Percentiles rank a stretch among this genome's conserved stretches.
Evolutionary conservation across 2,329 filamentous ascomycete species (phyloP).

Genomic region (Blastomyces gilchristii): DNA sequence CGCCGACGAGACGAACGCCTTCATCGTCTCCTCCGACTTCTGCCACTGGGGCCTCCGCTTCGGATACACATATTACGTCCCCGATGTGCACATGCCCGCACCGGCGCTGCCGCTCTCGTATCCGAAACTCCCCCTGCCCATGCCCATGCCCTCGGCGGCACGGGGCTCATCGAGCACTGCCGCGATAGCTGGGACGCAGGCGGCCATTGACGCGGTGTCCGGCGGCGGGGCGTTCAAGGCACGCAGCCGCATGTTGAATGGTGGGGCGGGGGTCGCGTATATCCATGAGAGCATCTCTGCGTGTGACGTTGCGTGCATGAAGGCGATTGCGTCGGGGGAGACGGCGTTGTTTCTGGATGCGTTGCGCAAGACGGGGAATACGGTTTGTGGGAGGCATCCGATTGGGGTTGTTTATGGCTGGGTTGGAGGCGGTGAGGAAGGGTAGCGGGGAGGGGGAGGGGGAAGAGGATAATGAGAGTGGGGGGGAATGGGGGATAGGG

Average conservation of each 20-base stretch:
- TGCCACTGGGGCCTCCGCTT: conserved; percentile 91
- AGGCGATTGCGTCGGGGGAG: conserved; percentile 66
- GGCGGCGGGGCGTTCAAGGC: conserved; percentile 23
- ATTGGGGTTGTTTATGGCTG: conserved; percentile 90
- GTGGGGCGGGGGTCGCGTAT: conserved; percentile 28
- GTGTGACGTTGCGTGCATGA: conserved; percentile 73
- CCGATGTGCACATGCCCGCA: conserved; percentile 34
- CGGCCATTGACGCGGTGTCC: conserved; percentile 23
- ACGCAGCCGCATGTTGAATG: conserved; percentile 25
- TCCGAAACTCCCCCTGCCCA: conserved; percentile 34
- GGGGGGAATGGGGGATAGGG: conserved; percentile 12
- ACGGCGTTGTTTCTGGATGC: conserved; percentile 61
- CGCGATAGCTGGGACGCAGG: conserved; percentile 10
- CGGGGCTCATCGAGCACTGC: too few species aligned
- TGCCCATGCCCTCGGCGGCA: too few species aligned
- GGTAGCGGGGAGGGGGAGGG: conserved; percentile 11
- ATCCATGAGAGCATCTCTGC: conserved; percentile 79
- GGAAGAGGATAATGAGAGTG: conserved; percentile 16
- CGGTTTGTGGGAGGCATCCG: conserved; percentile 87
- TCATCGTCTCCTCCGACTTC: conserved; percentile 90
- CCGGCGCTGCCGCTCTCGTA: conserved; percentile 31
- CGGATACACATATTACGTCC: conserved; percentile 68
- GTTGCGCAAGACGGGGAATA: conserved; percentile 67
- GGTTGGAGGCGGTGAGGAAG: conserved; percentile 53
- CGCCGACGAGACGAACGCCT: conserved; percentile 60